Conservation (phyloP, 257 asterid genomes). For the Petunia secreta region DNA sequence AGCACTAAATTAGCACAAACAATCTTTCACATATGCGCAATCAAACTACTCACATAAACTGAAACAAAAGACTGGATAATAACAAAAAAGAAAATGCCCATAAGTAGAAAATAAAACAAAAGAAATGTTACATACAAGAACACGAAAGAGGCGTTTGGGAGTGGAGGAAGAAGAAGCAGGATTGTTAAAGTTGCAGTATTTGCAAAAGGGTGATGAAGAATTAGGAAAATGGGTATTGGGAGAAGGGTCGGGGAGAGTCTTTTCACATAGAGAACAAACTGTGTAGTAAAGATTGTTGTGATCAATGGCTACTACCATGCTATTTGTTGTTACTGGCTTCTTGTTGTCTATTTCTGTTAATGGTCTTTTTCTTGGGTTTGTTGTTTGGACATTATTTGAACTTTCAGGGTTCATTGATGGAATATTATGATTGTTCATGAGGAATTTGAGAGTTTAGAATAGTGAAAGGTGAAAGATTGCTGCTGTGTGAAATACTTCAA, state of each 20-base stretch:
- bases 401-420: slow-evolving; percentile 32
- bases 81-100: background rate
- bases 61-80: background rate
- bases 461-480: background rate
- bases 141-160: slow-evolving; percentile 72
- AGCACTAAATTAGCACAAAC: background rate
- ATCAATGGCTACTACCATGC: slow-evolving; percentile 73
- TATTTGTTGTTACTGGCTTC: slow-evolving; percentile 45
- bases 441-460: background rate
- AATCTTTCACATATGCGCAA: background rate
- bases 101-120: background rate
- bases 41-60: background rate
- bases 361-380: slow-evolving; percentile 47
- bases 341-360: slow-evolving; percentile 45
- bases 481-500: background rate
- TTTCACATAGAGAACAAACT: slow-evolving; percentile 77
- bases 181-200: slow-evolving; percentile 53
- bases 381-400: slow-evolving; percentile 23
- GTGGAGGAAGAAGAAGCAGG: slow-evolving; percentile 50
- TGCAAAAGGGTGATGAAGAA: slow-evolving; percentile 41
- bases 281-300: slow-evolving; percentile 57
- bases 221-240: slow-evolving; percentile 23
- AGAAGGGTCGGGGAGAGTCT: slow-evolving; percentile 50
- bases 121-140: slow-evolving; percentile 59
- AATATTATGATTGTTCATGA: background rate